phyloP scores from a whole-genome alignment of 177 flowering plant genomes.

The Vitis hybrid region DNA sequence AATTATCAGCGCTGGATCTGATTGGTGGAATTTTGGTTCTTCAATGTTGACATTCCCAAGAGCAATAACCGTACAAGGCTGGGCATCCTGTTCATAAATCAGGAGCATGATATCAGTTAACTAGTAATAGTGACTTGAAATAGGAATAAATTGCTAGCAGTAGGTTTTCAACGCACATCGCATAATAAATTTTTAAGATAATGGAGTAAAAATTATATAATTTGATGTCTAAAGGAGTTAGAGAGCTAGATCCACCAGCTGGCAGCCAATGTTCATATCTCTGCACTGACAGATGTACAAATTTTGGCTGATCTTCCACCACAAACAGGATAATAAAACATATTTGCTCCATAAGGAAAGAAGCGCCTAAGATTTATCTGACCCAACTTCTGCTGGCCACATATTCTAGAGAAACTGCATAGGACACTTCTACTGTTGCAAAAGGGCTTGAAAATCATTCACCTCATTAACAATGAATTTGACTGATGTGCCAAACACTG shows the following conservation, averaged over 20 bases:
- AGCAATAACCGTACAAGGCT: slow-evolving; percentile 15
- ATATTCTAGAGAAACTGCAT: neutral
- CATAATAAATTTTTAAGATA: neutral
- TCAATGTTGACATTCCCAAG: slow-evolving; percentile 18
- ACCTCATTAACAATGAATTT: neutral
- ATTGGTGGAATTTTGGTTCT: slow-evolving; percentile 16
- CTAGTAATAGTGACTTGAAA: neutral
- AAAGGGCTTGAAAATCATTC: neutral
- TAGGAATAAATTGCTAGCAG: neutral
- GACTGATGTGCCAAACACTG: too few relatives aligned
- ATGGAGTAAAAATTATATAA: neutral
- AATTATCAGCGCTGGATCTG: slow-evolving; percentile 15
- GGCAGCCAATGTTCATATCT: neutral
- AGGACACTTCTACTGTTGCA: neutral
- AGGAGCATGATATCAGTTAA: neutral
- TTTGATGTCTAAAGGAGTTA: neutral
- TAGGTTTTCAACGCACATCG: neutral
- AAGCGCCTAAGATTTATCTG: neutral
- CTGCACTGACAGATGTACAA: neutral
- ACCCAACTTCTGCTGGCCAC: neutral
- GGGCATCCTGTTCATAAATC: slow-evolving; percentile 12
- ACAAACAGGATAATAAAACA: neutral
- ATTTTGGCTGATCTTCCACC: neutral
- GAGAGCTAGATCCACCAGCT: neutral
- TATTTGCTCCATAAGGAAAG: neutral